Conservation (phyloP, 2,329 filamentous ascomycete species). For the Paramyrothecium sp. region DNA sequence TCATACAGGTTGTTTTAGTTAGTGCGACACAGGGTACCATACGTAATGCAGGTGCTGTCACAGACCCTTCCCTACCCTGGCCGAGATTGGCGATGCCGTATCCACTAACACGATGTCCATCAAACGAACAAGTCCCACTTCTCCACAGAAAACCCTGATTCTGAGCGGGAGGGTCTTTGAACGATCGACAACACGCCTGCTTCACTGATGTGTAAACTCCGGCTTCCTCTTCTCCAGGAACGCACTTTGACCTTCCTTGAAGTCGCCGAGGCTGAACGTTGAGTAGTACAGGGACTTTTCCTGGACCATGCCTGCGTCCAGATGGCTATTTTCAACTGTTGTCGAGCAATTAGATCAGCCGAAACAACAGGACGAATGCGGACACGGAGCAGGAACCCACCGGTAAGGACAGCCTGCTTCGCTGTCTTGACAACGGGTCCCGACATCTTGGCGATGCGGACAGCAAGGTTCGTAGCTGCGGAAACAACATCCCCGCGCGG, state of each 20-base stretch:
- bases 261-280: conserved; percentile 1
- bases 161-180: not conserved
- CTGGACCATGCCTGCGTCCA: not conserved
- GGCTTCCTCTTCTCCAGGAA: conserved; percentile 1
- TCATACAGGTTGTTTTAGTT: no score
- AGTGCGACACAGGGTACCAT: no score
- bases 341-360: no score
- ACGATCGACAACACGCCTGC: not conserved
- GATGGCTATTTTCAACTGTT: conserved; percentile 1
- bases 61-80: no score
- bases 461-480: not conserved
- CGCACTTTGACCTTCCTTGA: not conserved
- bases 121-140: not conserved
- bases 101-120: no score
- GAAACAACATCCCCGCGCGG: not conserved
- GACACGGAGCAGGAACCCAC: not conserved
- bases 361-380: not conserved
- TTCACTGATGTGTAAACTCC: not conserved
- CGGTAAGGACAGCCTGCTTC: not conserved
- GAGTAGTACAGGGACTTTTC: conserved; percentile 1
- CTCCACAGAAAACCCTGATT: conserved; percentile 1
- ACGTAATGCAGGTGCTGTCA: no score
- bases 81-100: no score
- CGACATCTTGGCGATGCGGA: not conserved
- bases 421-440: not conserved